These are phyloP conservation scores for Pseudocercospora eumusae DNA, from an alignment of 2,329 filamentous ascomycete species.

Conservation along the genomic window DNA sequence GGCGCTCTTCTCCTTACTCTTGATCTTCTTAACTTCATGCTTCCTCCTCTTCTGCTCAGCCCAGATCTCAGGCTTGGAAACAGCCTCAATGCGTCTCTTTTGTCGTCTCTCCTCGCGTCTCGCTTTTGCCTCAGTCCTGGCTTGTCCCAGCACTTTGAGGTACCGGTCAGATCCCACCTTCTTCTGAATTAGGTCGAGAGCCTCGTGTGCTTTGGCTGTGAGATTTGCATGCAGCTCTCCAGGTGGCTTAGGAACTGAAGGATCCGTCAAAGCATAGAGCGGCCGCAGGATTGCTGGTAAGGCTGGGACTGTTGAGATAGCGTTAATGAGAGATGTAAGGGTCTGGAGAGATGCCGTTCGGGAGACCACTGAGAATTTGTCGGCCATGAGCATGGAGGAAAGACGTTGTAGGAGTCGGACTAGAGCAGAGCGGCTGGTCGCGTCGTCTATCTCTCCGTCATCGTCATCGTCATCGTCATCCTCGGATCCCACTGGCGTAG, in stretches of 20 bases:
- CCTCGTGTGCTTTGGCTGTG: slow-evolving; percentile 69
- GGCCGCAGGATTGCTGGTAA: slow-evolving; percentile 66
- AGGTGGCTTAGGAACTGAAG: slow-evolving; percentile 60
- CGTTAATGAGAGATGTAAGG: slow-evolving; percentile 67
- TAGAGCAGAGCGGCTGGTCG: slow-evolving; percentile 53
- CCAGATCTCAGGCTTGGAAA: slow-evolving; percentile 76
- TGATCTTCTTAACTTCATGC: slow-evolving; percentile 79
- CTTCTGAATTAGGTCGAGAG: slow-evolving; percentile 80
- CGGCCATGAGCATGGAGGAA: slow-evolving; percentile 66
- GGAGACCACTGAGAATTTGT: slow-evolving; percentile 64
- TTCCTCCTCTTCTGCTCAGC: slow-evolving; percentile 79
- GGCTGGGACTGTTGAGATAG: slow-evolving; percentile 63
- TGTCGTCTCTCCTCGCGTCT: slow-evolving; percentile 71
- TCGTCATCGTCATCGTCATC: slow-evolving; percentile 44
- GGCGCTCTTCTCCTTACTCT: slow-evolving; percentile 73
- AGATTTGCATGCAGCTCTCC: slow-evolving; percentile 67
- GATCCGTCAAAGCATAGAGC: slow-evolving; percentile 81
- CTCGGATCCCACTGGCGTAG: slow-evolving; percentile 46
- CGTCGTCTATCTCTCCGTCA: not conserved
- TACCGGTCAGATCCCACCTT: slow-evolving; percentile 80
- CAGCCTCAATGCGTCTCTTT: slow-evolving; percentile 87
- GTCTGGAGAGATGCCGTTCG: slow-evolving; percentile 71
- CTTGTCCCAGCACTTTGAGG: slow-evolving; percentile 69
- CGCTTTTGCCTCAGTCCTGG: slow-evolving; percentile 70
- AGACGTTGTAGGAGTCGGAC: slow-evolving; percentile 78